phyloP scores from a whole-genome alignment of 1,284 basidiomycete genomes.

The Bjerkandera adusta region DNA sequence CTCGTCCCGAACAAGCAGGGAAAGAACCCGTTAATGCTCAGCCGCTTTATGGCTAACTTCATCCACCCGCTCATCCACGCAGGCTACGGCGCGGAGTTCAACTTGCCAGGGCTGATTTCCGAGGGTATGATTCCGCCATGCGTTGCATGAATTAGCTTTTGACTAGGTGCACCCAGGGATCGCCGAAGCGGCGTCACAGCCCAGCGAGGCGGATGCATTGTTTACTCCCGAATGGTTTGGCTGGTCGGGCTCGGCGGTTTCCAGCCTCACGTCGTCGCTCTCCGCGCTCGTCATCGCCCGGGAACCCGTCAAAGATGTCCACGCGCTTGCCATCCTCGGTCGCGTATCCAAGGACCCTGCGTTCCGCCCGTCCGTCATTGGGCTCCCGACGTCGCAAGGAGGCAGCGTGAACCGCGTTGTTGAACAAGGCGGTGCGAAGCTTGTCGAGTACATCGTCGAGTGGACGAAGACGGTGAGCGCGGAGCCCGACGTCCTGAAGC shows the following conservation, averaged over 20 bases:
- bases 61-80: conserved; percentile 66
- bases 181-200: conserved; percentile 34
- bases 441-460: conserved; percentile 43
- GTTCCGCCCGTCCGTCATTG: conserved; percentile 38
- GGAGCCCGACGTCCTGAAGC: conserved; percentile 34
- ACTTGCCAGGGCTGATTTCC: conserved; percentile 56
- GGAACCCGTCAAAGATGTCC: conserved; percentile 19
- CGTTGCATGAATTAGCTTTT: too few species aligned
- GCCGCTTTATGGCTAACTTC: conserved; percentile 54
- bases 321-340: conserved; percentile 38
- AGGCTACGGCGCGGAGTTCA: conserved; percentile 65
- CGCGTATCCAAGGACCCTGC: conserved; percentile 38
- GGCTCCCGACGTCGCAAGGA: conserved; percentile 23
- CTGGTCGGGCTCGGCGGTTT: conserved; percentile 12
- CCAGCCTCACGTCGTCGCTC: conserved; percentile 19
- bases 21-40: conserved; percentile 53
- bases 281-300: conserved; percentile 17
- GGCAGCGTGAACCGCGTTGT: conserved; percentile 31
- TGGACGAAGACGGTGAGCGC: conserved; percentile 45
- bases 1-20: conserved; percentile 29
- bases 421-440: conserved; percentile 28
- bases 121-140: conserved; percentile 64
- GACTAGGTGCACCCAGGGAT: conserved; percentile 28
- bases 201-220: conserved; percentile 20
- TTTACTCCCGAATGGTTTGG: conserved; percentile 29